These are phyloP conservation scores for Pancytospora philotis DNA, from an alignment of 371 early-diverging fungal species.

Conservation along the genomic window DNA sequence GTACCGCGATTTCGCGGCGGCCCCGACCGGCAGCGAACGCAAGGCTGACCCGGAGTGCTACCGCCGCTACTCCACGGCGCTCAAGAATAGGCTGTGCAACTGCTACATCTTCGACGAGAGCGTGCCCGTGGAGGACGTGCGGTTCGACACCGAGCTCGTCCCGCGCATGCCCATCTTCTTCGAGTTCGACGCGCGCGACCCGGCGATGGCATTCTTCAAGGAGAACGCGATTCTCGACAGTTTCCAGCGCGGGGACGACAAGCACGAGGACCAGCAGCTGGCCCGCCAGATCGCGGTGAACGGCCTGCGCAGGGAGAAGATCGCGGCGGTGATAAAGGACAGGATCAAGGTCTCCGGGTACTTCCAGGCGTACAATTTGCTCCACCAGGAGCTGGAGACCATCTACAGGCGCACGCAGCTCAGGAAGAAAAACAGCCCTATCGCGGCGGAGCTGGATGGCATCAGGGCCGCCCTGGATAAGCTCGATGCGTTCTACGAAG, in stretches of 20 bases:
- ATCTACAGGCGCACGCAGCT: background rate
- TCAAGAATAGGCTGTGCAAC: conserved; percentile 2
- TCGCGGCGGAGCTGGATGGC: background rate
- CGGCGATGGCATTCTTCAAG: background rate
- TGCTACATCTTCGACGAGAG: background rate
- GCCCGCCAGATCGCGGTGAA: background rate
- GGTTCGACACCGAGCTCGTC: conserved; percentile 4
- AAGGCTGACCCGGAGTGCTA: background rate
- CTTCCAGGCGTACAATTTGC: conserved; percentile 6
- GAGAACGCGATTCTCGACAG: background rate
- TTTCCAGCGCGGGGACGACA: background rate
- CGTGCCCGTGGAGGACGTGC: background rate
- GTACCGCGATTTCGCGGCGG: background rate
- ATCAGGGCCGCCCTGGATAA: conserved; percentile 6
- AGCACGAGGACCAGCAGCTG: background rate
- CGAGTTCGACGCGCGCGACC: background rate
- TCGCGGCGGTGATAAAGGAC: background rate
- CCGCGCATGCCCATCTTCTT: background rate
- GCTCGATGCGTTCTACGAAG: conserved; percentile 1
- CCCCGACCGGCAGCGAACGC: background rate
- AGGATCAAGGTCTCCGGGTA: conserved; percentile 4
- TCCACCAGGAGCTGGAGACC: conserved; percentile 13
- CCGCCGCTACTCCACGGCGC: background rate
- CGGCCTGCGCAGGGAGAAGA: background rate
- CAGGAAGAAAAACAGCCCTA: conserved; percentile 5